A percentile compares a stretch with the other conserved stretches of the same genome.
Evolutionary conservation across 2,329 filamentous ascomycete genomes (phyloP).

Genomic region (Clarireedia homoeocarpa): DNA sequence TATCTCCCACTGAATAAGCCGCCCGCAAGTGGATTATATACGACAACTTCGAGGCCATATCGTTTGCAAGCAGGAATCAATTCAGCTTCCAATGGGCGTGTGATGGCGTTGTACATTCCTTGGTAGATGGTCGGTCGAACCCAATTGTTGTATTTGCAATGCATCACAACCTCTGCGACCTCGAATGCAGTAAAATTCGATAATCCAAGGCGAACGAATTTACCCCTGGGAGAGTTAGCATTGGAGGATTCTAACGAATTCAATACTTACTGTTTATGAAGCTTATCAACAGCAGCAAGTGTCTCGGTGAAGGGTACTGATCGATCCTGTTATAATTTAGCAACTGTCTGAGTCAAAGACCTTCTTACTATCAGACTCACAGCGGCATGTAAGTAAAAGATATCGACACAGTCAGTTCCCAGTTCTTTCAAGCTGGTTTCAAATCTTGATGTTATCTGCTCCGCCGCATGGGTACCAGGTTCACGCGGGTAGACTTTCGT

Average conservation of each 20-base stretch:
- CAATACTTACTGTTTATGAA: conserved; percentile 54
- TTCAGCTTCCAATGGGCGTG: conserved; percentile 66
- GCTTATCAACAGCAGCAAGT: conserved; percentile 65
- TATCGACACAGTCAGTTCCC: conserved; percentile 66
- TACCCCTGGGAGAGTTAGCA: conserved; percentile 40
- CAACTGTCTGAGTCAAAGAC: not conserved
- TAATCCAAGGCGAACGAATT: conserved; percentile 73
- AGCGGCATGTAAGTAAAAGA: conserved; percentile 69
- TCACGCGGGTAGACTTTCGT: conserved; percentile 67
- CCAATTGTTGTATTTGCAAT: conserved; percentile 72
- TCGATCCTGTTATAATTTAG: conserved; percentile 37
- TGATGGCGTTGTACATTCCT: conserved; percentile 80
- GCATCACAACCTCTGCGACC: conserved; percentile 76
- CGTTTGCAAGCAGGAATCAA: conserved; percentile 65
- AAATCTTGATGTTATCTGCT: conserved; percentile 56
- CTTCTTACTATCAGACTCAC: conserved; percentile 11
- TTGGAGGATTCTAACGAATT: conserved; percentile 25
- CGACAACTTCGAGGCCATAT: conserved; percentile 70
- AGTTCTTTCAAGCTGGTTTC: conserved; percentile 65
- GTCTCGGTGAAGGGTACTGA: conserved; percentile 72
- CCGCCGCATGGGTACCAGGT: conserved; percentile 53
- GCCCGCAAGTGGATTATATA: conserved; percentile 77
- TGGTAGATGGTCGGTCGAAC: conserved; percentile 65
- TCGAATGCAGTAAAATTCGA: conserved; percentile 84
- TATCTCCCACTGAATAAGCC: conserved; percentile 71